Evolutionary conservation across 148 eudicot species (phyloP).

Genomic region (Camellia lanceoleosa): DNA sequence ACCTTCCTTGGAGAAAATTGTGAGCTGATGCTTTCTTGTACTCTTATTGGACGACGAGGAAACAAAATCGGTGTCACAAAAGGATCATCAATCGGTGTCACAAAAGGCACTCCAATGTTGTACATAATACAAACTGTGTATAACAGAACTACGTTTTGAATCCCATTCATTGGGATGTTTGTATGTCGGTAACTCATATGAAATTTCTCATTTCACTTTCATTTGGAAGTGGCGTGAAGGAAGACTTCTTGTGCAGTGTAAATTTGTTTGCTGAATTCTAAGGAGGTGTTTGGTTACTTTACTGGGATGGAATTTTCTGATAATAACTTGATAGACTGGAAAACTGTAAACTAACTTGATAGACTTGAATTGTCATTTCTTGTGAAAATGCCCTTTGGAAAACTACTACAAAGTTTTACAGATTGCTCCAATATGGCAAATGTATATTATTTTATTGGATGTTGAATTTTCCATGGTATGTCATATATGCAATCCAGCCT

Average conservation of each 20-base stretch:
- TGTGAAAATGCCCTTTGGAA: no score
- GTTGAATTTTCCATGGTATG: no score
- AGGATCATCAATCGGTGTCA: not conserved
- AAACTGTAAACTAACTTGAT: no score
- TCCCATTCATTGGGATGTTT: not conserved
- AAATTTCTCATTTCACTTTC: not conserved
- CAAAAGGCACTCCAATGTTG: not conserved
- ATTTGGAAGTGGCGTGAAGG: conserved; percentile 10
- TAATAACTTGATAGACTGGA: no score
- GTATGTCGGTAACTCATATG: not conserved
- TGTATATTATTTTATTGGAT: no score
- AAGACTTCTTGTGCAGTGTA: not conserved
- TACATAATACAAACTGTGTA: conserved; percentile 10
- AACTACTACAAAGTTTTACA: no score
- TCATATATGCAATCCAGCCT: no score
- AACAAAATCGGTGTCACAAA: not conserved
- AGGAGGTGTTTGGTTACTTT: no score
- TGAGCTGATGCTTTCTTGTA: not conserved
- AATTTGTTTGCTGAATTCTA: no score
- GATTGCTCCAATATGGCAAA: no score
- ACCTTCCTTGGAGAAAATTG: not conserved
- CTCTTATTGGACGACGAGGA: not conserved
- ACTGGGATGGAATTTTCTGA: no score
- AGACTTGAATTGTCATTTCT: no score
- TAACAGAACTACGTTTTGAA: not conserved